Evolutionary conservation across 108 stramenopile genomes (phyloP), one percentile per base, ranked within the genome.

Genomic region (Skeletonema potamos): DNA sequence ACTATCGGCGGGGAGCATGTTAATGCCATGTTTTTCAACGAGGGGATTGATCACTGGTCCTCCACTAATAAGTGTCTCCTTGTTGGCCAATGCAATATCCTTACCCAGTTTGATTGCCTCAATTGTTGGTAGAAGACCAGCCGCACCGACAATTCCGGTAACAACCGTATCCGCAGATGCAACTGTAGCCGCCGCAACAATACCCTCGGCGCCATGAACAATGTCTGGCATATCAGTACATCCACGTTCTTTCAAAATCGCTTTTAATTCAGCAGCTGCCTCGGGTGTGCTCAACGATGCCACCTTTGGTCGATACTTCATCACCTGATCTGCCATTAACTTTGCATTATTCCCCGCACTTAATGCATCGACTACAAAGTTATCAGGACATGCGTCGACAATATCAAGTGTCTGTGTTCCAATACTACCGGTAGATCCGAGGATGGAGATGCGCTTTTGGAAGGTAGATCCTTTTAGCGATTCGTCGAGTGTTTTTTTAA

Each of bases 381-480:
- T 90, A 29, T 97, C 92, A 17, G 96, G 96, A 66, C 92, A 93
- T 24, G 94, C 98, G 69, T 90, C 85, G 41, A 94, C 94, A 58
- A 98, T 97, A 22, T 98, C 96, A 26, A 98, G 85, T 0, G 98
- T 98, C 76, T 98, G 98, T 15, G 98, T 98, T 39, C 98, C 98
- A 61, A 98, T 98, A 46, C 86, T 88, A 27, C 98, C 98, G 20
- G 96, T 97, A 29, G 91, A 92, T 10, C 96, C 96, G 62, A 97
- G 79, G 36, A 96, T 72, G 36, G 91, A 87, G 28, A 96, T 82
- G 26, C 89, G 86, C 64, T 96, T 96, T 64, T 91, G 77, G 66
- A 93, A 96, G 17, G 72, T 81, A 55, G 89, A 46, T n/a, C 91
- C 94, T 70, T 96, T 87, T 41, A 92, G 80, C 11, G 82, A 64